Evolutionary conservation across 257 asterid species (phyloP).

Genomic region (Paulownia fortunei): DNA sequence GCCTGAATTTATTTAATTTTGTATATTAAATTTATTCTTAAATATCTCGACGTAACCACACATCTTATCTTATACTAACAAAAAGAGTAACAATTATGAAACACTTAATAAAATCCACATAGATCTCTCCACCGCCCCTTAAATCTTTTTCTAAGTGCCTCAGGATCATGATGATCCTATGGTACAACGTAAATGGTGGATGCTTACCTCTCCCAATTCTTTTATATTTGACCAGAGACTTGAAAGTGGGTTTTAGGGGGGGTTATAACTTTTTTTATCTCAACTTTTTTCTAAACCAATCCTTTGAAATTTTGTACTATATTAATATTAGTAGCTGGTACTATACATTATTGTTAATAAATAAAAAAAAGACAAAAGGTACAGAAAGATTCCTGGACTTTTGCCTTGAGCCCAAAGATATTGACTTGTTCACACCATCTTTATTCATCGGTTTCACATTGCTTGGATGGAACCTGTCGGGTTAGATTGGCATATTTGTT

Average conservation of each 20-base stretch:
- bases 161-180: not conserved
- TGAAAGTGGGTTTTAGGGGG: not conserved
- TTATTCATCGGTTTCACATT: slow-evolving; percentile 10
- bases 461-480: slow-evolving; percentile 13
- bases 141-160: slow-evolving; percentile 16
- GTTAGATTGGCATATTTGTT: not conserved
- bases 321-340: not conserved
- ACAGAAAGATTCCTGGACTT: not conserved
- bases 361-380: not conserved
- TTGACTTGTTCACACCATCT: slow-evolving; percentile 15
- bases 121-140: slow-evolving; percentile 35
- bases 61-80: too few relatives aligned
- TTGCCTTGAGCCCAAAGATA: slow-evolving; percentile 29
- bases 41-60: too few relatives aligned
- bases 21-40: too few relatives aligned
- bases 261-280: not conserved
- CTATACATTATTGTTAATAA: not conserved
- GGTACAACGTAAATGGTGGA: not conserved
- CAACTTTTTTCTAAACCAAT: not conserved
- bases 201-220: not conserved
- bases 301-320: not conserved
- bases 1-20: too few relatives aligned
- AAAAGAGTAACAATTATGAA: not conserved
- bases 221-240: too few relatives aligned
- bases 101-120: slow-evolving; percentile 32